A percentile compares a stretch with the other conserved stretches of the same genome.
These are phyloP conservation scores for Globisporangium heterothallicum DNA, from an alignment of 352 stramenopile species.

Conservation along the genomic window DNA sequence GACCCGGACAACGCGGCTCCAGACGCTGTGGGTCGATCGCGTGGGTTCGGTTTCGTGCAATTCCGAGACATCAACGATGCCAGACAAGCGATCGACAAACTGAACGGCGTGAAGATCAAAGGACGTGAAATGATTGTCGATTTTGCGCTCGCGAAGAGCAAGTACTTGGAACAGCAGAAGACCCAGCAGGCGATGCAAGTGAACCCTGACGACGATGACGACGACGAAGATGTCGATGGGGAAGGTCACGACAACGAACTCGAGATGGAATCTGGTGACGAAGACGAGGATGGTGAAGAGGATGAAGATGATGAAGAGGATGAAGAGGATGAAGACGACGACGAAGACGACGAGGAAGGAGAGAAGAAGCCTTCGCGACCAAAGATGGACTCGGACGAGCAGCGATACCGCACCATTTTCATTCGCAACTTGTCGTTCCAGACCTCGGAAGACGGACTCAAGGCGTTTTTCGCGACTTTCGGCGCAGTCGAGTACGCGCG, in stretches of 20 bases:
- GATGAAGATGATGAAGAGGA: slow-evolving; percentile 18
- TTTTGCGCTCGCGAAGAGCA: slow-evolving; percentile 74
- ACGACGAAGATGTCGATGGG: slow-evolving; percentile 39
- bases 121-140: slow-evolving; percentile 84
- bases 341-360: slow-evolving; percentile 28
- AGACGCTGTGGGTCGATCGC: slow-evolving; percentile 51
- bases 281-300: slow-evolving; percentile 25
- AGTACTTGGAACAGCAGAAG: slow-evolving; percentile 74
- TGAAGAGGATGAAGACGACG: slow-evolving; percentile 17
- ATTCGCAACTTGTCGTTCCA: slow-evolving; percentile 85
- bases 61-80: slow-evolving; percentile 63
- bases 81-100: slow-evolving; percentile 52
- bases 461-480: slow-evolving; percentile 70
- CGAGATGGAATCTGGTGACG: slow-evolving; percentile 44
- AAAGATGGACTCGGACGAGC: slow-evolving; percentile 66
- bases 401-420: slow-evolving; percentile 78
- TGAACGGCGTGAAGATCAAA: slow-evolving; percentile 77
- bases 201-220: slow-evolving; percentile 25
- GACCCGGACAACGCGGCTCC: slow-evolving; percentile 24
- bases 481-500: slow-evolving; percentile 75
- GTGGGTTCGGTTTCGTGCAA: slow-evolving; percentile 83
- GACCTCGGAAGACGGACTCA: slow-evolving; percentile 60
- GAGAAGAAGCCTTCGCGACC: slow-evolving; percentile 13
- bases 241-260: slow-evolving; percentile 36
- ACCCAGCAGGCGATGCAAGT: slow-evolving; percentile 24